phyloP scores from a whole-genome alignment of 2,329 filamentous ascomycete species.

The Fusarium sp. region DNA sequence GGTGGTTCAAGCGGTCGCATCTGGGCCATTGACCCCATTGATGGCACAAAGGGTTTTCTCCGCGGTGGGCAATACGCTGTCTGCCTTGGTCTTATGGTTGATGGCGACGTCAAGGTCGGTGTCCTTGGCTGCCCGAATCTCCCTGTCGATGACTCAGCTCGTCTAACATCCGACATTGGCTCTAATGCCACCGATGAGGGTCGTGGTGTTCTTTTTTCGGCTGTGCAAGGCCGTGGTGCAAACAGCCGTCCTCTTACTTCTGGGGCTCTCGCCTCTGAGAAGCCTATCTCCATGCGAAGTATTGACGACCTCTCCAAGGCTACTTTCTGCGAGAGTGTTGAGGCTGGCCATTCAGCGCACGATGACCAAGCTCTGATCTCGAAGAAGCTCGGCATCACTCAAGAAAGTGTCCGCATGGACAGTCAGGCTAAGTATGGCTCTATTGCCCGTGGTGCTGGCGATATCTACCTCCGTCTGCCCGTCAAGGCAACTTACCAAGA shows the following conservation, averaged over 20 bases:
- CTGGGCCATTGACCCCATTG: constrained; percentile 97
- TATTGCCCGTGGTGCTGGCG: constrained; percentile 92
- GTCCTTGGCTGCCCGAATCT: constrained; percentile 97
- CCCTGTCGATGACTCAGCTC: constrained; percentile 80
- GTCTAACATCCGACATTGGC: constrained; percentile 75
- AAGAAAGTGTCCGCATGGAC: constrained; percentile 93
- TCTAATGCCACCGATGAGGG: constrained; percentile 79
- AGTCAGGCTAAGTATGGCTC: constrained; percentile 98
- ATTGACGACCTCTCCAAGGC: constrained; percentile 81
- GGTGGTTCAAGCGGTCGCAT: constrained; percentile 83
- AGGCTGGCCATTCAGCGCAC: constrained; percentile 92
- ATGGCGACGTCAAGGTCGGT: constrained; percentile 93
- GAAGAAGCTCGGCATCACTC: constrained; percentile 85
- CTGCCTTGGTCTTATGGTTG: constrained; percentile 90
- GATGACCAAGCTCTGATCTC: constrained; percentile 86
- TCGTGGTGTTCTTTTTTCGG: constrained; percentile 89
- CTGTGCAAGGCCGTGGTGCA: constrained; percentile 82
- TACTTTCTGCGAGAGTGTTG: constrained; percentile 96
- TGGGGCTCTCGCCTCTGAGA: constrained; percentile 63
- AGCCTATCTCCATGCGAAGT: constrained; percentile 82
- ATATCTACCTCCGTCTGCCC: constrained; percentile 92
- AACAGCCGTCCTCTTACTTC: constrained; percentile 78
- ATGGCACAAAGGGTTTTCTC: constrained; percentile 97
- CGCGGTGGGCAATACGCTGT: constrained; percentile 97
- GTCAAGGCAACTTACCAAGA: constrained; percentile 90